Evolutionary conservation across 2,329 filamentous ascomycete genomes (phyloP).

Genomic region (Epichloe amarillans): DNA sequence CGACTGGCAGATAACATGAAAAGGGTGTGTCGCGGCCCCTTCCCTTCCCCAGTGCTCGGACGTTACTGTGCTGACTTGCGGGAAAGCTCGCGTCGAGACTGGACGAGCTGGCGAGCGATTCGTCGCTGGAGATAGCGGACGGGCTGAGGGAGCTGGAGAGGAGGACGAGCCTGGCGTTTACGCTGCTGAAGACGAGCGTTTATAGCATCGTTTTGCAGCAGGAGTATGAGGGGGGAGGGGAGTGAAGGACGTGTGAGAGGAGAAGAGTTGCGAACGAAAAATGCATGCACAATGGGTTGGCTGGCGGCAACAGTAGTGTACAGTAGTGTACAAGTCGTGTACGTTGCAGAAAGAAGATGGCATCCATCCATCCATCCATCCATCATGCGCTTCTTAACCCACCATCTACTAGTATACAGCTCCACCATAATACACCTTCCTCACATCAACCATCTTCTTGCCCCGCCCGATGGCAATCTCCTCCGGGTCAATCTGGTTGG

Average conservation of each 20-base stretch:
- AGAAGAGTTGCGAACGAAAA: accelerated
- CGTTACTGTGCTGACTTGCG: background rate
- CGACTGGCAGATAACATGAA: conserved; percentile 82
- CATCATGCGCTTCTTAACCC: too few species aligned
- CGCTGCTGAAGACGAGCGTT: conserved; percentile 90
- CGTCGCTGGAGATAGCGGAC: conserved; percentile 74
- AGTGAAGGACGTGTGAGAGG: conserved; percentile 18
- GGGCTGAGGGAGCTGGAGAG: conserved; percentile 77
- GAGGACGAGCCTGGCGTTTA: conserved; percentile 91
- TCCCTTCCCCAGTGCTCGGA: background rate
- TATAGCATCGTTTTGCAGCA: conserved; percentile 98
- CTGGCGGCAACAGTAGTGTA: too few species aligned
- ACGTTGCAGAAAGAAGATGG: too few species aligned
- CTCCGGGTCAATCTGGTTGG: conserved; percentile 75
- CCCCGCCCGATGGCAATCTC: conserved; percentile 79
- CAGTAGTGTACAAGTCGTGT: too few species aligned
- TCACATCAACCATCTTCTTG: conserved; percentile 89
- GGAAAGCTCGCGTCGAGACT: conserved; percentile 44
- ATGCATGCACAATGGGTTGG: too few species aligned
- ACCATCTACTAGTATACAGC: conserved; percentile 39
- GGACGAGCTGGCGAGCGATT: conserved; percentile 51
- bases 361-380: too few species aligned
- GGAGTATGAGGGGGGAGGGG: conserved; percentile 66
- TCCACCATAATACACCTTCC: conserved; percentile 94
- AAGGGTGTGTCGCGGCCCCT: conserved; percentile 41